Conservation (phyloP, 2,329 filamentous ascomycete genomes). For the Lachnellula hyalina region DNA sequence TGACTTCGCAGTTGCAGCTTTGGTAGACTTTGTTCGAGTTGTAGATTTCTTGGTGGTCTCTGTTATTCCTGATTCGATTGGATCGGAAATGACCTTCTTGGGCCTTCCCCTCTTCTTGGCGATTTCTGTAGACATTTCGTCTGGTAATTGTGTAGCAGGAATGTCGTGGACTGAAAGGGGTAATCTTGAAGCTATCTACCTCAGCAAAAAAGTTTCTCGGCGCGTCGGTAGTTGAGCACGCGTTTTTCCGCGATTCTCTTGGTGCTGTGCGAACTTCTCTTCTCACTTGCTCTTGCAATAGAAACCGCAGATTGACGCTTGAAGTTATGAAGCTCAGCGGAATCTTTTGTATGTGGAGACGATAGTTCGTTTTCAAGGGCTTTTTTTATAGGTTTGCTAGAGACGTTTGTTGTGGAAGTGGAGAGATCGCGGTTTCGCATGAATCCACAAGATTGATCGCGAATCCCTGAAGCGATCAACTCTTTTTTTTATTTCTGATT, state of each 20-base stretch:
- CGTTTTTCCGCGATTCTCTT: not conserved
- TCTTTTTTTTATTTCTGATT: not conserved
- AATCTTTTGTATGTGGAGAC: not conserved
- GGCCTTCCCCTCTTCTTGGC: conserved; percentile 29
- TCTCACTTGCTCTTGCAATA: not conserved
- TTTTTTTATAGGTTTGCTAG: not conserved
- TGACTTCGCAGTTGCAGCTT: conserved; percentile 11
- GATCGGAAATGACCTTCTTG: conserved; percentile 26
- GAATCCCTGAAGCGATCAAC: conserved; percentile 3
- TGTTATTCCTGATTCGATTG: conserved; percentile 16
- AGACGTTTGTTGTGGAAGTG: not conserved
- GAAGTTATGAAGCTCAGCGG: not conserved
- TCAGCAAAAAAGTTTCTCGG: not conserved
- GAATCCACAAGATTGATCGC: conserved; percentile 18
- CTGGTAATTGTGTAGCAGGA: not conserved
- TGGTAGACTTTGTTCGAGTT: conserved; percentile 24
- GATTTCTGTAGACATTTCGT: conserved; percentile 23
- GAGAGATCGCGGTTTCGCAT: conserved; percentile 3
- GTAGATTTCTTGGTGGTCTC: conserved; percentile 15
- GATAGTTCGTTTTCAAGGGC: not conserved
- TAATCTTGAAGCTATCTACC: not conserved
- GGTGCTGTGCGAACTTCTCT: not conserved
- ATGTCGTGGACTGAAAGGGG: not conserved
- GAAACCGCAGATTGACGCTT: not conserved
- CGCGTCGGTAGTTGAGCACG: conserved; percentile 3